Base-by-base conservation (phyloP, 2,329 filamentous ascomycete species). In the Fusarium cicatricum region DNA sequence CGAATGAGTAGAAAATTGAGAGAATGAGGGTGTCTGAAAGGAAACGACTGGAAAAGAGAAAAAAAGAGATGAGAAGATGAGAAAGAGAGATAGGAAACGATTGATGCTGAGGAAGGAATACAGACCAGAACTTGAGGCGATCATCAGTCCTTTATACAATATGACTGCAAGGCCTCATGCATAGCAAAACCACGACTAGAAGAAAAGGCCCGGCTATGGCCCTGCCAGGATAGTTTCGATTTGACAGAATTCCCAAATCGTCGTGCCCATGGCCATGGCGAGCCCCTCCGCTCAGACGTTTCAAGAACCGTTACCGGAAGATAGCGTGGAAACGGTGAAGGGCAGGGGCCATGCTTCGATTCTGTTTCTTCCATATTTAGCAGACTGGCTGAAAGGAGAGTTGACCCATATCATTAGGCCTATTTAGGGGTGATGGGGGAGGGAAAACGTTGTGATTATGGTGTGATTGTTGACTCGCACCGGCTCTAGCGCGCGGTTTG, bases 351-450 rank as follows among this genome's bases (percentile, higher is more conserved):
- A 45, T 21, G 45, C 23, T 26, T 26, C 5, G 23, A 41, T 45
- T 55, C 49, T 47, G 55, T 60, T 60, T 46, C 56, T 46, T 46
- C 51, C 51, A 60, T 46, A 51, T 52, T 56, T 56, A 60, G 57
- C 37, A 19, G 44, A 15, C n/a, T 15, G 14, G 14, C 32, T 9
- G 32, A 14, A 15, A 34, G 4, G 9, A 15, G 14, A 34, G n/a
- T 34, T n/a, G 14, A 15, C 15, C 6, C 14, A 34, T 9, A n/a
- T n/a, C n/a, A n/a, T n/a, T n/a, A n/a, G n/a, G n/a, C n/a, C n/a
- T n/a, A n/a, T n/a, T n/a, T n/a, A n/a, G n/a, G n/a, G n/a, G n/a
- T n/a, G n/a, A n/a, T n/a, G n/a, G n/a, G n/a, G n/a, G n/a, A n/a
- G n/a, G n/a, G n/a, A n/a, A n/a, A n/a, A n/a, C n/a, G n/a, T n/a